These are phyloP conservation scores for Fraxinus velutina DNA, from an alignment of 305 asterid genomes.

Conservation along the genomic window DNA sequence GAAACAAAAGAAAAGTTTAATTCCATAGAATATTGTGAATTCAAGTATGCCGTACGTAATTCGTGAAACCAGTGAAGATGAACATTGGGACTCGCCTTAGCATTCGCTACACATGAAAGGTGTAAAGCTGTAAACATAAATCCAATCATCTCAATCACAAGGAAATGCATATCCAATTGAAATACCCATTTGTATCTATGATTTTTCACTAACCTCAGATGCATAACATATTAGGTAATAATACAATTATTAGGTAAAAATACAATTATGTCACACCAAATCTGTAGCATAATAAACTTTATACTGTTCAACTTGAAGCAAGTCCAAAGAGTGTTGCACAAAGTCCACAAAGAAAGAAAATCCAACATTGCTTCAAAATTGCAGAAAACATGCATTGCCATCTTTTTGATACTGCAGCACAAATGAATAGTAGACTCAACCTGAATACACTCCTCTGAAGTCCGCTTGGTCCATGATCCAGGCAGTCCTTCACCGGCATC, in stretches of 20 bases:
- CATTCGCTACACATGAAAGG: not conserved
- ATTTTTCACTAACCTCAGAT: not conserved
- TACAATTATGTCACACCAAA: not conserved
- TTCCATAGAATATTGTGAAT: not conserved
- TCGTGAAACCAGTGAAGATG: not conserved
- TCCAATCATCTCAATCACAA: not conserved
- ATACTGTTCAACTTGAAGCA: not conserved
- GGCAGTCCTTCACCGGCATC: slow-evolving; percentile 82
- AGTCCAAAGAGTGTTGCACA: not conserved
- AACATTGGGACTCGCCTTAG: not conserved
- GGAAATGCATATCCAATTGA: not conserved
- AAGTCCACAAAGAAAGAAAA: not conserved
- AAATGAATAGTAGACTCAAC: slow-evolving; percentile 24
- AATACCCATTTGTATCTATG: not conserved
- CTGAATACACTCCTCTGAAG: slow-evolving; percentile 64
- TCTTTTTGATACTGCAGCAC: not conserved
- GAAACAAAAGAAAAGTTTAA: not conserved
- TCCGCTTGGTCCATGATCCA: slow-evolving; percentile 49
- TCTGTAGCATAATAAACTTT: not conserved
- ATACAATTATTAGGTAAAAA: not conserved
- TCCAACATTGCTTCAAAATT: not conserved
- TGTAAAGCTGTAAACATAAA: not conserved
- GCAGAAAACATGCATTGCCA: not conserved
- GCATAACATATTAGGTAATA: not conserved
- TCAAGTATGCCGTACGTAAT: not conserved